Percentiles rank a stretch among this genome's conserved stretches.
phyloP scores from a whole-genome alignment of 192 early-diverging fungal species.

The Jimgerdemannia flammicorona region DNA sequence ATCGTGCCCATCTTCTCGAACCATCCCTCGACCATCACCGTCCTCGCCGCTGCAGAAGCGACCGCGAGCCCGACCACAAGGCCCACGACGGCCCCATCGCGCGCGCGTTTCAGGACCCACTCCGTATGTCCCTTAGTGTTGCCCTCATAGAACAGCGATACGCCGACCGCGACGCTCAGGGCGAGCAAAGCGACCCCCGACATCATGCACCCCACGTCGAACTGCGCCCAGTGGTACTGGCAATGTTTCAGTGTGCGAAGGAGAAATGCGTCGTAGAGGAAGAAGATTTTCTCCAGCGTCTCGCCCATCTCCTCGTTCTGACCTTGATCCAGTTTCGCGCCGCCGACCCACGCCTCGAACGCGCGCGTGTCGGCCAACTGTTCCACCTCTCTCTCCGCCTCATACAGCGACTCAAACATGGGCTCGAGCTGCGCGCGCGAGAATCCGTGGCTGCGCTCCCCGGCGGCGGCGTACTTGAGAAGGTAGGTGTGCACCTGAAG shows the following conservation, averaged over 20 bases:
- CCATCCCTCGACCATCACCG: constrained; percentile 6
- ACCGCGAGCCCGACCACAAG: not conserved
- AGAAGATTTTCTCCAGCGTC: constrained; percentile 8
- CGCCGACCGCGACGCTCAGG: constrained; percentile 11
- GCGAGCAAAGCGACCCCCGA: constrained; percentile 62
- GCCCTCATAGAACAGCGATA: not conserved
- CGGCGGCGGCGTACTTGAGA: constrained; percentile 46
- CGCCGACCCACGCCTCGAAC: not conserved
- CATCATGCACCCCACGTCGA: constrained; percentile 76
- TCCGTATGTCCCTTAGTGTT: constrained; percentile 16
- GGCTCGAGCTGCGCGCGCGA: constrained; percentile 32
- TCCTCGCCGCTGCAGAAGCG: not conserved
- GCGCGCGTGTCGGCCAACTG: not conserved
- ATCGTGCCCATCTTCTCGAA: constrained; percentile 27
- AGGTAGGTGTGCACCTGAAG: constrained; percentile 66
- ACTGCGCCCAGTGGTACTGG: constrained; percentile 90
- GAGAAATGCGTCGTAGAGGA: constrained; percentile 41
- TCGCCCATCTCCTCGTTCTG: not conserved
- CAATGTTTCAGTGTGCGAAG: constrained; percentile 62
- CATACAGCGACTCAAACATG: constrained; percentile 25
- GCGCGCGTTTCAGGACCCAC: constrained; percentile 10
- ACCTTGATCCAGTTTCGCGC: not conserved
- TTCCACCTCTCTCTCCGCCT: constrained; percentile 13
- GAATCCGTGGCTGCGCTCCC: constrained; percentile 49
- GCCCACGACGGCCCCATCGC: constrained; percentile 11